A percentile compares a stretch with the other conserved stretches of the same genome.
These are phyloP conservation scores for Blastocystis sp. DNA, from an alignment of 352 stramenopile species.

Conservation along the genomic window DNA sequence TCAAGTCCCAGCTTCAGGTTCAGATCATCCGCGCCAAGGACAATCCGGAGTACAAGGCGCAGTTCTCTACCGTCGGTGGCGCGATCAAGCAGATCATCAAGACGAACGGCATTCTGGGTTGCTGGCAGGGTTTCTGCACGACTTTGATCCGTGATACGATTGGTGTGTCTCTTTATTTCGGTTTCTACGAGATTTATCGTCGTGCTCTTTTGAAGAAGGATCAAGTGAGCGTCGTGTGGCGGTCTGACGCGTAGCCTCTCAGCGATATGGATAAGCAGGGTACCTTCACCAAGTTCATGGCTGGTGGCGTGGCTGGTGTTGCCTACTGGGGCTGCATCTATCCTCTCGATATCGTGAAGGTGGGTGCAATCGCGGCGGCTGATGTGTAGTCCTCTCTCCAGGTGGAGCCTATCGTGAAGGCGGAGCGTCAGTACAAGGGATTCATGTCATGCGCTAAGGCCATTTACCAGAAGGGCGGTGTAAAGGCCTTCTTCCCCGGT, in stretches of 20 bases:
- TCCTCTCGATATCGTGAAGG: conserved; percentile 70
- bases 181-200: conserved; percentile 68
- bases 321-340: conserved; percentile 71
- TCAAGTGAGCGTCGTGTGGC: background rate
- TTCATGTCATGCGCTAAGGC: conserved; percentile 64
- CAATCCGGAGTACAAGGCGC: conserved; percentile 74
- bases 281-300: conserved; percentile 70
- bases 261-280: conserved; percentile 71
- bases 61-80: conserved; percentile 59
- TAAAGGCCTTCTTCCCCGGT: conserved; percentile 73
- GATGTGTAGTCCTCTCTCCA: conserved; percentile 39
- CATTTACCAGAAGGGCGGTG: conserved; percentile 58
- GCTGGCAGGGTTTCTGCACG: conserved; percentile 69
- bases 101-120: conserved; percentile 61
- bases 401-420: conserved; percentile 60
- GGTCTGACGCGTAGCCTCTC: conserved; percentile 6
- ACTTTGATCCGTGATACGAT: conserved; percentile 71
- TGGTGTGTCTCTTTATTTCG: conserved; percentile 74
- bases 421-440: conserved; percentile 68
- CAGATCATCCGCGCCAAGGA: conserved; percentile 70
- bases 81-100: conserved; percentile 73
- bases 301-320: conserved; percentile 66
- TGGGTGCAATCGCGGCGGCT: background rate
- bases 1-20: conserved; percentile 74
- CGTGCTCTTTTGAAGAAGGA: conserved; percentile 68